Base-by-base conservation (phyloP, 1,284 basidiomycete genomes). In the Stereum hirsutum region DNA sequence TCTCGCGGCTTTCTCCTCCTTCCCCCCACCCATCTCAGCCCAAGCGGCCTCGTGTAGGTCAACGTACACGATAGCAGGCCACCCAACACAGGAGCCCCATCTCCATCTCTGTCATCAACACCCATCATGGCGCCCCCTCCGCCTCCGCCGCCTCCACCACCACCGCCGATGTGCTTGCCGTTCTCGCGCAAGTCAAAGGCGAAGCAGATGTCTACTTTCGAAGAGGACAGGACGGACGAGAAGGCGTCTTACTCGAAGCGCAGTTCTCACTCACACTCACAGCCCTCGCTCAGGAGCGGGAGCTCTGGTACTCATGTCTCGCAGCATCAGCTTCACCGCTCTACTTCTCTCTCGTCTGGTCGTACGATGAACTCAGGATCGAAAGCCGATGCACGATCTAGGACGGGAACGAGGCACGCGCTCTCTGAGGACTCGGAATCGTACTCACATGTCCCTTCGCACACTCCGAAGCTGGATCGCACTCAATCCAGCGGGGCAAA, bases 81-180 rank as follows among this genome's bases (percentile, higher is more conserved):
- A n/a, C n/a, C n/a, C n/a, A n/a, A n/a, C n/a, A n/a, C n/a, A n/a
- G n/a, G n/a, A n/a, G n/a, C n/a, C n/a, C n/a, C n/a, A n/a, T n/a
- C 7, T 20, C 35, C 35, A 36, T 14, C 15, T 17, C 28, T 31
- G 26, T 25, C 47, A 42, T 49, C 48, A 33, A 21, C 24, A 17
- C 27, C 15, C 52, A 59, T 52, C 57, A 64, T 68, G 58, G 48
- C 69, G 20, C 69, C 72, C 53, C 45, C 47, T 3, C 64, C 68
- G 0, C 65, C 66, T 0, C 60, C 63, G 5, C 65, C 75, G 0
- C 73, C 75, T 0, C 75, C 74, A 2, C 75, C 75, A 0, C 73
- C 75, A 0, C 75, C 75, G 2, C 75, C 75, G 11, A 61, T 77
- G 45, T 79, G 75, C 48, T 63, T 78, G 21, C 77, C 77, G 15